phyloP scores from a whole-genome alignment of 2,329 filamentous ascomycete genomes.

The Nemania sp. region DNA sequence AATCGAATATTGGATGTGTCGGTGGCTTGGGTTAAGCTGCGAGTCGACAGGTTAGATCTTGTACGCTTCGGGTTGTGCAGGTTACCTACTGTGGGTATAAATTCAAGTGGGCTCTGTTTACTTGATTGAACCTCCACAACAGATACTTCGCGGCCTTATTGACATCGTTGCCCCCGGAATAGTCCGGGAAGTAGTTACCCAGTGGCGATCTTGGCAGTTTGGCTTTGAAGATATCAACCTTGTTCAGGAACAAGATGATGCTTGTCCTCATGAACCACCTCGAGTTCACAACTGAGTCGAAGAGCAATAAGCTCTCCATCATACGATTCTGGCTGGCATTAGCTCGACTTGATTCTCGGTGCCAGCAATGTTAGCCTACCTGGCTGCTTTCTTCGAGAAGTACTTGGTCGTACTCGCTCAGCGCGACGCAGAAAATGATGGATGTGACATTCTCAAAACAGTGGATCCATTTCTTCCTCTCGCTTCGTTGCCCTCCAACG shows the following conservation, averaged over 20 bases:
- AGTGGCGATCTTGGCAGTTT: conserved; percentile 89
- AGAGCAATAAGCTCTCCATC: conserved; percentile 97
- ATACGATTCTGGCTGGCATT: conserved; percentile 79
- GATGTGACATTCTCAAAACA: conserved; percentile 99
- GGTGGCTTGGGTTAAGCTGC: conserved; percentile 93
- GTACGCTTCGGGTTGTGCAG: not conserved
- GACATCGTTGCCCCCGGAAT: conserved; percentile 95
- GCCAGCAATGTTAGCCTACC: conserved; percentile 55
- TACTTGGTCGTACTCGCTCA: conserved; percentile 98
- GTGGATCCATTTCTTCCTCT: conserved; percentile 99
- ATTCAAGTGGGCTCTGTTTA: conserved; percentile 94
- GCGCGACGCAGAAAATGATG: conserved; percentile 97
- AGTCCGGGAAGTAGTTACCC: conserved; percentile 96
- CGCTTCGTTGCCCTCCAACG: conserved; percentile 93
- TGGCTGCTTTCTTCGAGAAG: conserved; percentile 96
- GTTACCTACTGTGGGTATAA: conserved; percentile 90
- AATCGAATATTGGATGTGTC: conserved; percentile 98
- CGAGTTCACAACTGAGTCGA: conserved; percentile 98
- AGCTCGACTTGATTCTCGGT: not conserved
- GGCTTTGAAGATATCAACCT: conserved; percentile 96
- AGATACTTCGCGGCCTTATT: conserved; percentile 98
- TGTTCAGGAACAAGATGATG: conserved; percentile 98
- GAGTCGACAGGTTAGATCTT: conserved; percentile 29
- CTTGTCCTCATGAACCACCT: conserved; percentile 99
- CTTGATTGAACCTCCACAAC: conserved; percentile 97